A percentile compares a stretch with the other conserved stretches of the same genome.
Evolutionary conservation across 768 basidiomycete species (phyloP).

Genomic region (Piloderma croceum): DNA sequence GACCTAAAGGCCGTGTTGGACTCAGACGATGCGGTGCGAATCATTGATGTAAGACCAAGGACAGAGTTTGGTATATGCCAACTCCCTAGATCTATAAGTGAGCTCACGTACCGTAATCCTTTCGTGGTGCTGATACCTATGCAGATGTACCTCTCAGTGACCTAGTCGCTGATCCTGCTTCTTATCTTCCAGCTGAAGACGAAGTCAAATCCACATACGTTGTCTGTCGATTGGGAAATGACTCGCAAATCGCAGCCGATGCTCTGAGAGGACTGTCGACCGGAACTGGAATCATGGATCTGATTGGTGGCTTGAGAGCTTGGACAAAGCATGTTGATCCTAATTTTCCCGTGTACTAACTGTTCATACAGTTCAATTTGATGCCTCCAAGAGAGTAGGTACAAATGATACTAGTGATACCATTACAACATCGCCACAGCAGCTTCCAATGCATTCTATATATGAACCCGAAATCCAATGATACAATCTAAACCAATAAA

Average conservation of each 20-base stretch:
- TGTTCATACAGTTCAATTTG: too few relatives aligned
- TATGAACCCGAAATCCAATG: too few relatives aligned
- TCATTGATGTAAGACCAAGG: constrained; percentile 78
- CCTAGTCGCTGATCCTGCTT: constrained; percentile 56
- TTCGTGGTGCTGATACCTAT: constrained; percentile 2
- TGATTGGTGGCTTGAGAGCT: constrained; percentile 76
- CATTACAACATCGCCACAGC: too few relatives aligned
- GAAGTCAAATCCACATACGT: constrained; percentile 40
- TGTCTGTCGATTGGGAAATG: constrained; percentile 87
- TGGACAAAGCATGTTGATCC: constrained; percentile 76
- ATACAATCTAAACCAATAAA: too few relatives aligned
- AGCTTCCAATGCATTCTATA: too few relatives aligned
- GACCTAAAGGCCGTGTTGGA: constrained; percentile 40
- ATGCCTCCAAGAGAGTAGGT: too few relatives aligned
- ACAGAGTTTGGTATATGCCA: constrained; percentile 86
- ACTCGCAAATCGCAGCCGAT: constrained; percentile 81
- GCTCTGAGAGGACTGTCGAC: constrained; percentile 22
- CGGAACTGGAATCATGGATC: constrained; percentile 47
- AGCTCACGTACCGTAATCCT: constrained; percentile 19
- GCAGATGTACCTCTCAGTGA: constrained; percentile 70
- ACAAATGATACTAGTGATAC: too few relatives aligned
- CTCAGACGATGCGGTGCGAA: constrained; percentile 16
- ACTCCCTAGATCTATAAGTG: constrained; percentile 70
- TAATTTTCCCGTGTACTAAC: constrained; percentile 77
- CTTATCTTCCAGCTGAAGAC: constrained; percentile 27